Evolutionary conservation across 1,284 basidiomycete genomes (phyloP).

Genomic region (Microbotryum violaceum): DNA sequence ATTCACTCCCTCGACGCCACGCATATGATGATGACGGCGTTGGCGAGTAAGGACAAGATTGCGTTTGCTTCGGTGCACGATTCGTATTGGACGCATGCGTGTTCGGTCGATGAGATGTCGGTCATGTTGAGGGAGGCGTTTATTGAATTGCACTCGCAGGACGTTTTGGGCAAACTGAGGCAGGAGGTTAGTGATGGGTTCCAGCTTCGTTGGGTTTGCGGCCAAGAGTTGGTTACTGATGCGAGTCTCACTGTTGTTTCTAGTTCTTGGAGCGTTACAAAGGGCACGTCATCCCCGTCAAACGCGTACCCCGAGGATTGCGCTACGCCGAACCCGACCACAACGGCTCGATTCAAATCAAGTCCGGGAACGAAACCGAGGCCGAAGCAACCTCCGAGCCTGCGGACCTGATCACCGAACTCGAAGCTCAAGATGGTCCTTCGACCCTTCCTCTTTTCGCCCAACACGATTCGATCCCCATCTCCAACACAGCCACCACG

Average conservation of each 20-base stretch:
- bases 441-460: conserved; percentile 15
- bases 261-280: conserved; percentile 74
- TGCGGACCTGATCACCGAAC: conserved; percentile 35
- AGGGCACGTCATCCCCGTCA: conserved; percentile 62
- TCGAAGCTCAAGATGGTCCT: conserved; percentile 32
- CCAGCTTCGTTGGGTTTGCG: too few relatives aligned
- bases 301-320: conserved; percentile 35
- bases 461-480: conserved; percentile 8
- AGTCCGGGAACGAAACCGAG: conserved; percentile 35
- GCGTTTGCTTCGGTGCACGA: conserved; percentile 96
- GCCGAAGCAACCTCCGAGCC: conserved; percentile 9
- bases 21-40: conserved; percentile 97
- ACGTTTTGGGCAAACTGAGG: conserved; percentile 58
- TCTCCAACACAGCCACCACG: too few relatives aligned
- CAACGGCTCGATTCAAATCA: conserved; percentile 38
- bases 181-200: conserved; percentile 41
- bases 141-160: conserved; percentile 79
- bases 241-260: neutral
- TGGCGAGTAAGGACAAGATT: conserved; percentile 67
- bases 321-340: conserved; percentile 2
- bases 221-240: neutral
- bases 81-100: conserved; percentile 97
- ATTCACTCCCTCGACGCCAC: conserved; percentile 97
- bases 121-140: conserved; percentile 85
- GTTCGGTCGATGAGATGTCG: conserved; percentile 81